Evolutionary conservation across 2,329 filamentous ascomycete genomes (phyloP), one percentile per base, ranked within the genome.

Genomic region (Exophiala spinifera): DNA sequence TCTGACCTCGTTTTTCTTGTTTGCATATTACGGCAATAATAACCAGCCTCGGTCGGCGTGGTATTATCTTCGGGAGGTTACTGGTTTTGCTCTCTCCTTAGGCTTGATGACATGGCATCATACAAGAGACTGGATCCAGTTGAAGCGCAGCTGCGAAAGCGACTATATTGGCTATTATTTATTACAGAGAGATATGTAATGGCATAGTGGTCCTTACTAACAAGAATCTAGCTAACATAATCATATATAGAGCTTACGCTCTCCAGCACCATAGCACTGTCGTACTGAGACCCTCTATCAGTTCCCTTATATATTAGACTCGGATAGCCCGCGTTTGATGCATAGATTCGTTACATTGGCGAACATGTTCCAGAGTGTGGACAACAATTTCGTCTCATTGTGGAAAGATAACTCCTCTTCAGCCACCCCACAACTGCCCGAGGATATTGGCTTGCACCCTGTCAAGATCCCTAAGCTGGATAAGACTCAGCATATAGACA

Each of bases 41-140:
- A 36, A 46, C 17, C 45, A 51, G 23, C 34, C 46, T n/a, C 49
- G 42, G 17, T 46, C 49, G 14, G 79, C 77, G 1, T 65, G 79
- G 5, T 61, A 80, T 7, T 77, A 76, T 57, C 61, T 80, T 5
- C 70, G 78, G 4, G 77, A 80, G 55, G 75, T 77, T 4, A 76
- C 80, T n/a, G 77, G 77, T 0, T 66, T 78, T 19, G 77, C 77
- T 1, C 78, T 80, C 57, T 73, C 79, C 42, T 70, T 79, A 60
- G 67, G 1, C 65, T 80, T 4, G 75, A 80, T 47, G 70, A 73
- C 10, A 71, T 76, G 46, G 69, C 70, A 0, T 72, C 72, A 0
- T 78, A 78, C 56, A 33, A 61, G 2, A 61, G 60, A 1, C 62
- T 77, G 1, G 59, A 68, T 0, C 56, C 66, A 4, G 52, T 67